Evolutionary conservation across 352 stramenopile genomes (phyloP), one percentile per base, ranked within the genome.

Genomic region (Globisporangium uncinulatum): DNA sequence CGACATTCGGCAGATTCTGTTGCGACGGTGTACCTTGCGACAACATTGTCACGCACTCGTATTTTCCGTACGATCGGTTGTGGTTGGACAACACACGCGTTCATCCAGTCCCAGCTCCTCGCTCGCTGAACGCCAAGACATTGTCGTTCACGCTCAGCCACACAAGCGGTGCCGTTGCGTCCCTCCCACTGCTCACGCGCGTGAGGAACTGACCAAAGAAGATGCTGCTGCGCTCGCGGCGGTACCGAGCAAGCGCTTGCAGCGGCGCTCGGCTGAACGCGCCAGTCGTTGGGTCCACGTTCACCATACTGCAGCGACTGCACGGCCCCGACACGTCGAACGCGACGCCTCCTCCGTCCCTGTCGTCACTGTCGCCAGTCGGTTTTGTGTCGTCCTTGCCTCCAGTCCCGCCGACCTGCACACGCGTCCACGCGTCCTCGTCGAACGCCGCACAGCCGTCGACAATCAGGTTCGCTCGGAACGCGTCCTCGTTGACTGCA

Each of bases 151-250:
- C 56, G 17, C 43, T 65, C 15, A 88, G 62, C 78, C 78, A 88
- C 49, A 63, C 52, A 48, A 62, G 61, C 41, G 46, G 19, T 15
- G 7, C 11, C 47, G n/a, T 24, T 6, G 3, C n/a, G 15, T 31
- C 37, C n/a, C n/a, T 9, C 36, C 6, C 13, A 10, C 13, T 14
- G 8, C 20, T 11, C 17, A 43, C 32, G 1, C 61, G 52, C 42
- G 66, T 74, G 21, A 93, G 70, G 55, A 91, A 94, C 56, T 94
- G 83, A 13, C 85, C 83, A 57, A 96, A 95, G 66, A 91, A 83
- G 53, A 95, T 92, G 56, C 71, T 77, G 53, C 70, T 86, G 51
- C 72, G 74, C 54, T 93, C 66, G 24, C 85, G 74, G 2, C 83
- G 76, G 67, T 89, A 94, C 54, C 59, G 75, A 19, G 83, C 84